Evolutionary conservation across 495 filamentous ascomycete species (phyloP).

Genomic region (Lepidopterella palustris): DNA sequence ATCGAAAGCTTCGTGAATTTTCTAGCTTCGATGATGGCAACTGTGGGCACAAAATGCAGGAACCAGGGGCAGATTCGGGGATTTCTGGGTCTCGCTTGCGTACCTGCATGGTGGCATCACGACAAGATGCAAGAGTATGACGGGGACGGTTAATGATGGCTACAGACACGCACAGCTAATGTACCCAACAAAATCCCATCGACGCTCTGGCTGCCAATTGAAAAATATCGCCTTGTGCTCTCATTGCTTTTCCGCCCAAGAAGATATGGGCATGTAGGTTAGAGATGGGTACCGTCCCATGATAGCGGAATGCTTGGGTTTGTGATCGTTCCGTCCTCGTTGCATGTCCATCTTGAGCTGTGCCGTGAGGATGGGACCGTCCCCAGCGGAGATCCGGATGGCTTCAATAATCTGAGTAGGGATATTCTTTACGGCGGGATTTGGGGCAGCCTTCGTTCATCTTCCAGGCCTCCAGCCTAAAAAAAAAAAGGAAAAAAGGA

Average conservation of each 20-base stretch:
- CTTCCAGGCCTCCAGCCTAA: neutral
- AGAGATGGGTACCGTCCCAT: neutral
- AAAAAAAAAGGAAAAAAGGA: neutral
- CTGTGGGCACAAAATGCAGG: neutral
- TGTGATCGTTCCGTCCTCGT: neutral
- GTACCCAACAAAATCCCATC: no score
- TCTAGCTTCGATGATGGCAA: neutral
- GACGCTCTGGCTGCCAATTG: no score
- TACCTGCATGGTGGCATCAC: neutral
- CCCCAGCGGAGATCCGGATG: neutral
- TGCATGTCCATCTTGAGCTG: neutral
- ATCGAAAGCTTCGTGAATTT: neutral
- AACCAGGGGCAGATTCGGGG: neutral
- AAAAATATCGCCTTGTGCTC: neutral
- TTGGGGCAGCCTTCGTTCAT: neutral
- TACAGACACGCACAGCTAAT: no score
- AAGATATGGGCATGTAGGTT: no score
- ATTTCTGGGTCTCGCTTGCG: conserved; percentile 2
- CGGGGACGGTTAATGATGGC: neutral
- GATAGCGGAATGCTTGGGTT: neutral
- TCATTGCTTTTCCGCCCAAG: neutral
- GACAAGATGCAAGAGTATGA: neutral
- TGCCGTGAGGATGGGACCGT: neutral
- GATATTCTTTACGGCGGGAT: neutral
- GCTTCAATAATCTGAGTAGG: neutral